These are phyloP conservation scores for Parietaria judaica DNA, from an alignment of 306 rosid species.

Conservation along the genomic window DNA sequence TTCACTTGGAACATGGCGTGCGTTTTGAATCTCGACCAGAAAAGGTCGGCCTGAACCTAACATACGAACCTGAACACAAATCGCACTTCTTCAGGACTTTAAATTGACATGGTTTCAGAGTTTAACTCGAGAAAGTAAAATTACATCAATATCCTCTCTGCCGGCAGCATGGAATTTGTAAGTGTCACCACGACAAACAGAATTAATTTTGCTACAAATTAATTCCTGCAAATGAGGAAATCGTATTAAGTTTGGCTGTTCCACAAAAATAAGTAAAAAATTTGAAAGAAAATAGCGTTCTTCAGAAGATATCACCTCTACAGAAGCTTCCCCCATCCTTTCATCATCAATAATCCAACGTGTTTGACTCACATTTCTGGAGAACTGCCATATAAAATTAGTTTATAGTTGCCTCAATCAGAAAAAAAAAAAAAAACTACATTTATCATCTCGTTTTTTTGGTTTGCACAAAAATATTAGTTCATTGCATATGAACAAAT, in stretches of 20 bases:
- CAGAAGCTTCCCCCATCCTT: slow-evolving; percentile 96
- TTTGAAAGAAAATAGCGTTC: slow-evolving; percentile 2
- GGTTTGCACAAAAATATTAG: no score
- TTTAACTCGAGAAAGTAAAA: slow-evolving; percentile 12
- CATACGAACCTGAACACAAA: slow-evolving; percentile 68
- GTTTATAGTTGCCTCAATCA: neutral
- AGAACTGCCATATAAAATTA: slow-evolving; percentile 49
- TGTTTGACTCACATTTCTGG: slow-evolving; percentile 94
- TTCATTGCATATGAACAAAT: no score
- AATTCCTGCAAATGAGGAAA: slow-evolving; percentile 54
- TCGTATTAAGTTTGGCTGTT: slow-evolving; percentile 21
- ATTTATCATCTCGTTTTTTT: no score
- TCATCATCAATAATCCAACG: slow-evolving; percentile 91
- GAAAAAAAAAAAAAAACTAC: no score
- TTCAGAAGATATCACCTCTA: slow-evolving; percentile 53
- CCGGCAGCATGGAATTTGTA: slow-evolving; percentile 97
- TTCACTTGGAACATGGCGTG: slow-evolving; percentile 50
- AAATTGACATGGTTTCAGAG: slow-evolving; percentile 7
- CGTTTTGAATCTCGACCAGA: slow-evolving; percentile 79
- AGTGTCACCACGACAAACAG: slow-evolving; percentile 64
- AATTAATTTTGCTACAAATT: slow-evolving; percentile 58
- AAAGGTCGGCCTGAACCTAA: slow-evolving; percentile 93
- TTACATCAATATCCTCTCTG: slow-evolving; percentile 94
- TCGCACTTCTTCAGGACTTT: slow-evolving; percentile 20
- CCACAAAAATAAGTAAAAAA: slow-evolving; percentile 12